Conservation (phyloP, 129 eudicot species). For the Apium graveolens region DNA sequence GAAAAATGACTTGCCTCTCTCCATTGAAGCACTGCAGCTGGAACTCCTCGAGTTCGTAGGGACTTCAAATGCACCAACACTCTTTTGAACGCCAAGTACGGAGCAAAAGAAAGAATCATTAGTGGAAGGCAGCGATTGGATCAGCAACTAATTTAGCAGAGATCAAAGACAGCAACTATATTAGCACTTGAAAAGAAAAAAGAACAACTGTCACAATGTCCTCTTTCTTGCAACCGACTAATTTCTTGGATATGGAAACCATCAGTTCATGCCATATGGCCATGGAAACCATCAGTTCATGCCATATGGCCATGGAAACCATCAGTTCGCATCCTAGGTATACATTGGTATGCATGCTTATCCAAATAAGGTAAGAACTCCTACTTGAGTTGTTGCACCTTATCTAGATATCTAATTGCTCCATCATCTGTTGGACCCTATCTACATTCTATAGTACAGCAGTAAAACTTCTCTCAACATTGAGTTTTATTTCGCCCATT, state of each 20-base stretch:
- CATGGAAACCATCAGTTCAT: constrained; percentile 90
- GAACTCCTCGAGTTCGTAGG: constrained; percentile 83
- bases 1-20: constrained; percentile 93
- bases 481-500: neutral
- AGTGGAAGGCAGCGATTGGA: neutral
- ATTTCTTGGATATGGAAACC: constrained; percentile 74
- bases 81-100: constrained; percentile 56
- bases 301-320: constrained; percentile 85
- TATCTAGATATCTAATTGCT: neutral
- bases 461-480: neutral
- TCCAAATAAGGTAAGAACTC: neutral
- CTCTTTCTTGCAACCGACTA: neutral
- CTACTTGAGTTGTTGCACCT: neutral
- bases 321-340: constrained; percentile 75
- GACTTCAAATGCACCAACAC: constrained; percentile 92
- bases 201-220: no score
- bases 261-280: constrained; percentile 86
- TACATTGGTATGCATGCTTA: constrained; percentile 58
- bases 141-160: neutral
- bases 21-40: constrained; percentile 80
- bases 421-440: neutral
- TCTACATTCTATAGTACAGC: neutral
- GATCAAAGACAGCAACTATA: neutral
- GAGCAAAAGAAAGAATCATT: constrained; percentile 57
- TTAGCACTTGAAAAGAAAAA: no score